Conservation (phyloP, 352 stramenopile species). For the Pythium dissotocum region DNA sequence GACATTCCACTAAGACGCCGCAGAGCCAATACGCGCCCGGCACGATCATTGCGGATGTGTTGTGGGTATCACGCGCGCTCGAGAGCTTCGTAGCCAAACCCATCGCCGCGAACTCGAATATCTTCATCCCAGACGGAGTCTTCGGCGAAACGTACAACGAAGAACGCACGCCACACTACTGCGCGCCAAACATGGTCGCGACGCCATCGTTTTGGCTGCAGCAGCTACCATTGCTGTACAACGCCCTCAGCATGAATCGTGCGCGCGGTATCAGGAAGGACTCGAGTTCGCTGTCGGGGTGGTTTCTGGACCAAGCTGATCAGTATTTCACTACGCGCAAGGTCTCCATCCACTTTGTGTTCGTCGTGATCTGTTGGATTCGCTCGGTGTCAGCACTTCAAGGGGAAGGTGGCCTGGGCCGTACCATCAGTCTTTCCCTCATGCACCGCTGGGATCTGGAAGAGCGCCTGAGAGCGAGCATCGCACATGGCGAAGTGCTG, state of each 20-base stretch:
- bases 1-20: not conserved
- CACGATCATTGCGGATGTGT: constrained; percentile 6
- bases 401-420: constrained; percentile 20
- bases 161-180: constrained; percentile 6
- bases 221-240: constrained; percentile 7
- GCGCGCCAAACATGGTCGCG: not conserved
- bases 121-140: not conserved
- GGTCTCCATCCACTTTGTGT: constrained; percentile 31
- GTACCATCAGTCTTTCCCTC: constrained; percentile 30
- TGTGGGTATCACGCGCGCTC: constrained; percentile 5
- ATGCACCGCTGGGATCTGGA: constrained; percentile 26
- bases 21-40: constrained; percentile 5
- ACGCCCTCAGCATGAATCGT: not conserved
- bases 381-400: constrained; percentile 35
- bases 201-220: constrained; percentile 9
- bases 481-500: constrained; percentile 23
- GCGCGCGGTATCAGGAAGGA: not conserved
- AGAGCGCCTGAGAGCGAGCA: constrained; percentile 19
- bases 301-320: constrained; percentile 27
- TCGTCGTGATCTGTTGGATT: constrained; percentile 35
- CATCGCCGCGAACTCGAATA: not conserved
- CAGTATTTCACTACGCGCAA: constrained; percentile 29
- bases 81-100: not conserved
- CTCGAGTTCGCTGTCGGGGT: constrained; percentile 8
- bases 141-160: not conserved